Base-by-base conservation (phyloP, 2,329 filamentous ascomycete species). In the Epichloe brachyelytri region DNA sequence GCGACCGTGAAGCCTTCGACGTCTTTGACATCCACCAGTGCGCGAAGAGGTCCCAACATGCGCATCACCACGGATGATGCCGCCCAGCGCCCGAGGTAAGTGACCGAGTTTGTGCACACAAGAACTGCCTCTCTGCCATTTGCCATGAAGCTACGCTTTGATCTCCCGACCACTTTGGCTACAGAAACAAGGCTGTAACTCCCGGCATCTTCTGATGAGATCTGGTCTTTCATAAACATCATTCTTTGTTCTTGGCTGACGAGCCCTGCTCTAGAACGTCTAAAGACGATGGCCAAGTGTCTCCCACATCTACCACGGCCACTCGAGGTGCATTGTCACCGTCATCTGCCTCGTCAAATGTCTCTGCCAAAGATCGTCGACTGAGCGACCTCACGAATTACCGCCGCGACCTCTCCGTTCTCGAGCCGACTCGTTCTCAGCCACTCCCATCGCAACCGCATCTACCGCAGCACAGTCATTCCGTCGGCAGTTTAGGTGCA, bases 331-430 rank as follows among this genome's bases (percentile, higher is more conserved):
- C 68, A 55, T 63, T 74, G 58, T 78, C 76, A 54, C 73, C 69
- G 53, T 70, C 72, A 34, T 69, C 70, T 50, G 67, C 67, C 41
- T 62, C 65, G 54, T 63, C 57, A 57, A 57, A 57, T 73, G 58
- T 71, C 69, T 49, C 68, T 53, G 71, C 71, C 54, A 68, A 71
- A 65, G 78, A 78, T 56, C 77, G 74, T 60, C 72, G 76, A 58
- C 65, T 76, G 62, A 77, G 74, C 69, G 80, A 84, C 62, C 76
- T 86, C 59, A 73, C 73, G 63, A 83, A 85, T 64, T 84, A 87
- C 64, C 80, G 83, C 61, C 84, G 83, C 69, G 83, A 88, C 60
- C 76, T 87, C 51, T 76, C 81, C 58, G 78, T 83, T 53, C 72
- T 87, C 60, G 82, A 87, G 56, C 76, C 78, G 36, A 73, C 76